Evolutionary conservation across 169 alveolate genomes (phyloP).

Genomic region (Neospora caninum): DNA sequence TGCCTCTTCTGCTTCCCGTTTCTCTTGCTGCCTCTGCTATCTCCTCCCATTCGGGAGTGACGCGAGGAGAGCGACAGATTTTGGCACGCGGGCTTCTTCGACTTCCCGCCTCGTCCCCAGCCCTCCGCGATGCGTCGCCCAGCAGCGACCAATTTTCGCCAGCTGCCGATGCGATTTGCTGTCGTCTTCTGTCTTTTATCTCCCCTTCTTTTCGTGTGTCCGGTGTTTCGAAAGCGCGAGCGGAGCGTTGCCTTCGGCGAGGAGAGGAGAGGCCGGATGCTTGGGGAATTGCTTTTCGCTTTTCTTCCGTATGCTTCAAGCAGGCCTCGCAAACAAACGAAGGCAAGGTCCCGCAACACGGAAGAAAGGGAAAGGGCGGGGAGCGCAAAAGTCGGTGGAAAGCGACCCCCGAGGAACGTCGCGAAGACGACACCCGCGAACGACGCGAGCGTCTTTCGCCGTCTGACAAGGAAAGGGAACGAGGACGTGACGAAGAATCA

Average conservation of each 20-base stretch:
- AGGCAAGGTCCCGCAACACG: neutral
- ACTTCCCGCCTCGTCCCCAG: neutral
- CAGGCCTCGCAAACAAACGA: neutral
- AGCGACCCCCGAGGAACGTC: neutral
- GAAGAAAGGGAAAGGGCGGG: neutral
- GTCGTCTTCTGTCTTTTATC: neutral
- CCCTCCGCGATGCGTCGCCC: neutral
- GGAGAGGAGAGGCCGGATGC: neutral
- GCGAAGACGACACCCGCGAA: neutral
- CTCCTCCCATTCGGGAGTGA: neutral
- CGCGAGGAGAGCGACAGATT: no score
- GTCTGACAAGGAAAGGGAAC: neutral
- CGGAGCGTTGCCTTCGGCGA: neutral
- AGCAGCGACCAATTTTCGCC: neutral
- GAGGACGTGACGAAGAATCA: no score
- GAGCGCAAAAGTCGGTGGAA: neutral
- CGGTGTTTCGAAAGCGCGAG: neutral
- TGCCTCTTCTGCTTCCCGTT: neutral
- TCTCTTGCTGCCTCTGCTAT: neutral
- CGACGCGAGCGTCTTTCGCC: neutral
- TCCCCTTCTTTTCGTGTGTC: neutral
- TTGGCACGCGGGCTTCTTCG: no score
- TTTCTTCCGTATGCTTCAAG: neutral
- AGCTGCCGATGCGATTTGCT: neutral
- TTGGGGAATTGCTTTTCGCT: neutral